A percentile compares a stretch with the other conserved stretches of the same genome.
Conservation (phyloP, 345 rosid species). For the Psidium friedrichsthalianum region DNA sequence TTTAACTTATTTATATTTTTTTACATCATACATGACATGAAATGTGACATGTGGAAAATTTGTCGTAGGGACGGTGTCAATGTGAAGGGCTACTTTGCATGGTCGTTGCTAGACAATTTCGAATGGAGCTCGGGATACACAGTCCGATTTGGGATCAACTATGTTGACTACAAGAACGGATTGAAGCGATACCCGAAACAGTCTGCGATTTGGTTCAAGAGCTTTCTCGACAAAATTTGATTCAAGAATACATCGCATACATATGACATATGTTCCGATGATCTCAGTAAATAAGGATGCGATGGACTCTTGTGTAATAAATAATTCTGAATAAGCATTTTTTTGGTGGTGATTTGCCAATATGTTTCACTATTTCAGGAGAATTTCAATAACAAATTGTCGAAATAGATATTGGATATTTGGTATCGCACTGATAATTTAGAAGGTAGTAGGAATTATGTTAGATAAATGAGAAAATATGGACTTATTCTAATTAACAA, state of each 20-base stretch:
- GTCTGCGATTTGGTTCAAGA: slow-evolving; percentile 52
- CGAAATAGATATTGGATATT: neutral
- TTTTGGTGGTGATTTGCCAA: neutral
- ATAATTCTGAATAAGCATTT: too few relatives aligned
- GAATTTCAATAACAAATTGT: neutral
- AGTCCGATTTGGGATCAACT: slow-evolving; percentile 33
- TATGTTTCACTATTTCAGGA: neutral
- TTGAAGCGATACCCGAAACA: slow-evolving; percentile 40
- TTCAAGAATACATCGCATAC: neutral
- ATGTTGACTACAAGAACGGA: slow-evolving; percentile 37
- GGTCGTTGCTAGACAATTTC: slow-evolving; percentile 58
- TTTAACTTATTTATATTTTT: neutral
- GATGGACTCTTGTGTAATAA: neutral
- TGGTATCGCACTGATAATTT: neutral
- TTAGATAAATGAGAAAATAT: neutral
- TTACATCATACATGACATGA: neutral
- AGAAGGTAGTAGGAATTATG: neutral
- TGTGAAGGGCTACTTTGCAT: slow-evolving; percentile 41
- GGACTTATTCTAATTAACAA: neutral
- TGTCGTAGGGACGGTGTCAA: slow-evolving; percentile 33
- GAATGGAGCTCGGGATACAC: slow-evolving; percentile 53
- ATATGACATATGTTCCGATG: neutral
- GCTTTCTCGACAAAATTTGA: slow-evolving; percentile 17
- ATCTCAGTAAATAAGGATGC: neutral
- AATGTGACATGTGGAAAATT: neutral